Evolutionary conservation across 441 rosid genomes (phyloP).

Genomic region (Populus tomentosa): DNA sequence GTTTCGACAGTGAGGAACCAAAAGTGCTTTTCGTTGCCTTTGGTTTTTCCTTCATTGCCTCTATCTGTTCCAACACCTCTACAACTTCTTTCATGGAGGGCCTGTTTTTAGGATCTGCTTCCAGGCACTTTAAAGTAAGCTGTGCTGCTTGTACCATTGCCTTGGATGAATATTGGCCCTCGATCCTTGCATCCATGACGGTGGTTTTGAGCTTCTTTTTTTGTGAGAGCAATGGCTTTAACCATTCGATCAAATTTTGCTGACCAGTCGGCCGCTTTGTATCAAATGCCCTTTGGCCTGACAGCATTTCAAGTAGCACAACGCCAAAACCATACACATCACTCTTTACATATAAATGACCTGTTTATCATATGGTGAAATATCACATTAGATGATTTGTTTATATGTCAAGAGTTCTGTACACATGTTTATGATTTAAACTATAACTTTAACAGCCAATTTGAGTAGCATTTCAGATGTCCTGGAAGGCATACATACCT

Average conservation of each 20-base stretch:
- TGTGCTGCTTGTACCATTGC: constrained; percentile 53
- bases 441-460: background rate
- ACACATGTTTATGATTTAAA: background rate
- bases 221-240: constrained; percentile 49
- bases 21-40: constrained; percentile 14
- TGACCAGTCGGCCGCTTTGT: constrained; percentile 48
- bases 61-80: constrained; percentile 50
- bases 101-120: constrained; percentile 51
- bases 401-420: background rate
- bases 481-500: constrained; percentile 31
- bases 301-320: constrained; percentile 71
- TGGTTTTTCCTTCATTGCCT: constrained; percentile 31
- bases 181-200: constrained; percentile 55
- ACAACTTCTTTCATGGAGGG: constrained; percentile 82
- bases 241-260: constrained; percentile 68
- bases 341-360: constrained; percentile 87
- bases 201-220: constrained; percentile 46
- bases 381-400: background rate
- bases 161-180: constrained; percentile 66
- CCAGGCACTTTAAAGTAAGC: constrained; percentile 60
- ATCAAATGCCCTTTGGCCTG: constrained; percentile 66
- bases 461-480: background rate
- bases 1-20: constrained; percentile 4
- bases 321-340: constrained; percentile 89
- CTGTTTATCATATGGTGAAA: constrained; percentile 43